Percentiles rank a stretch among this genome's conserved stretches.
Conservation (phyloP, 805 yeast genomes). For the Jamesozyma lodderae region DNA sequence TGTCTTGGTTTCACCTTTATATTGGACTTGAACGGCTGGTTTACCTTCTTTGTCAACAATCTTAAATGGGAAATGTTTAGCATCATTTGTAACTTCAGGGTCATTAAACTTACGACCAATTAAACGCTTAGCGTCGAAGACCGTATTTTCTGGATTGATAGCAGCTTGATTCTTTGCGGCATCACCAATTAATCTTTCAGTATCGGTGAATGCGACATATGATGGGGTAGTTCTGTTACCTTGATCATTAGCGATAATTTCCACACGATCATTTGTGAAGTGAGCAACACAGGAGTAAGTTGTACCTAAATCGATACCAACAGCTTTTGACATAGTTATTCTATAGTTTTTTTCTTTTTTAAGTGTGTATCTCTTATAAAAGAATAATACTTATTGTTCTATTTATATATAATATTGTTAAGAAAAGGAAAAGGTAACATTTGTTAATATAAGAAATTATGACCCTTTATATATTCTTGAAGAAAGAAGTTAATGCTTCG, state of each 20-base stretch:
- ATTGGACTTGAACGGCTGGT: conserved; percentile 75
- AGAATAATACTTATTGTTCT: background rate
- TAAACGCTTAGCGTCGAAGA: conserved; percentile 85
- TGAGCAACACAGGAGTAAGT: conserved; percentile 96
- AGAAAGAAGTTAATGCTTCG: too few relatives aligned
- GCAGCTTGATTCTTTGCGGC: conserved; percentile 98
- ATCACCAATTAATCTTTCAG: conserved; percentile 40
- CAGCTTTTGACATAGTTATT: conserved; percentile 39
- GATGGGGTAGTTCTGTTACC: conserved; percentile 98
- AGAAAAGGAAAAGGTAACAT: too few relatives aligned
- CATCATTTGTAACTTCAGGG: conserved; percentile 66
- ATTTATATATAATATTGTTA: background rate
- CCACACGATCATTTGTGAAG: conserved; percentile 84
- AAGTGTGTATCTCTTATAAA: background rate
- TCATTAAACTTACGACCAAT: conserved; percentile 85
- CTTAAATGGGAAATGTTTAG: conserved; percentile 81
- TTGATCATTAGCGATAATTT: conserved; percentile 94
- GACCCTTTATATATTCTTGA: too few relatives aligned
- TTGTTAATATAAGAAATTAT: background rate
- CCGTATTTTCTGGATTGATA: conserved; percentile 83
- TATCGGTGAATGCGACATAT: conserved; percentile 87
- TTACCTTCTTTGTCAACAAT: conserved; percentile 65
- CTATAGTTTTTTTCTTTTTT: background rate
- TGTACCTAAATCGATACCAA: conserved; percentile 78
- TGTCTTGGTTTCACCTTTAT: conserved; percentile 73